phyloP scores from a whole-genome alignment of 257 asterid genomes.

The Primulina eburnea region DNA sequence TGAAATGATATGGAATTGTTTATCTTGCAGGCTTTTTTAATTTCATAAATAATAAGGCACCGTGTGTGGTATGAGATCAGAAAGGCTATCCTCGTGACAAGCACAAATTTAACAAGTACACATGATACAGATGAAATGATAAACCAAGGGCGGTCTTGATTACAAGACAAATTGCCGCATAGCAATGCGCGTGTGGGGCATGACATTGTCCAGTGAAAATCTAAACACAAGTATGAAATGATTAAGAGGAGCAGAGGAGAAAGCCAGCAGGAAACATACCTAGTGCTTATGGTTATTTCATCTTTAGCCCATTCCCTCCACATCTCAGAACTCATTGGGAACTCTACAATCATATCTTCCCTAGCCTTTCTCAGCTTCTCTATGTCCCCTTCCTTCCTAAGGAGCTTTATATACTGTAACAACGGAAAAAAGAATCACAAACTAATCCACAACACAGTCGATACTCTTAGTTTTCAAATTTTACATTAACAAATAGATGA shows the following conservation, averaged over 20 bases:
- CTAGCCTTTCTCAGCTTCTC: constrained; percentile 84
- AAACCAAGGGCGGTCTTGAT: background rate
- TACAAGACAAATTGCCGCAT: background rate
- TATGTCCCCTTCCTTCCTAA: constrained; percentile 86
- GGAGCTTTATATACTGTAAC: constrained; percentile 58
- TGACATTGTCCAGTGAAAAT: background rate
- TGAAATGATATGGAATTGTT: background rate
- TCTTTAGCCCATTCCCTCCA: constrained; percentile 98
- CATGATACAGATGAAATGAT: too few relatives aligned
- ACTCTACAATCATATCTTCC: constrained; percentile 79
- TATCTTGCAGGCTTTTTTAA: background rate
- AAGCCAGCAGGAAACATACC: constrained; percentile 40
- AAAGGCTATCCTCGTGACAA: too few relatives aligned
- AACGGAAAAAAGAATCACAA: constrained; percentile 19
- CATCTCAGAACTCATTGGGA: constrained; percentile 77
- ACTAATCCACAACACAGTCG: constrained; percentile 3
- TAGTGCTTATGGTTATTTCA: constrained; percentile 56
- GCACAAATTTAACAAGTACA: too few relatives aligned
- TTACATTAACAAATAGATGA: constrained; percentile 12
- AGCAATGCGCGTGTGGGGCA: background rate
- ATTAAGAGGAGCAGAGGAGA: constrained; percentile 6
- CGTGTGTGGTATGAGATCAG: background rate
- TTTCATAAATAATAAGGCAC: background rate
- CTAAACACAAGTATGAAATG: background rate
- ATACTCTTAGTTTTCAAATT: background rate